phyloP scores from a whole-genome alignment of 441 rosid genomes.

The Metrosideros polymorpha region DNA sequence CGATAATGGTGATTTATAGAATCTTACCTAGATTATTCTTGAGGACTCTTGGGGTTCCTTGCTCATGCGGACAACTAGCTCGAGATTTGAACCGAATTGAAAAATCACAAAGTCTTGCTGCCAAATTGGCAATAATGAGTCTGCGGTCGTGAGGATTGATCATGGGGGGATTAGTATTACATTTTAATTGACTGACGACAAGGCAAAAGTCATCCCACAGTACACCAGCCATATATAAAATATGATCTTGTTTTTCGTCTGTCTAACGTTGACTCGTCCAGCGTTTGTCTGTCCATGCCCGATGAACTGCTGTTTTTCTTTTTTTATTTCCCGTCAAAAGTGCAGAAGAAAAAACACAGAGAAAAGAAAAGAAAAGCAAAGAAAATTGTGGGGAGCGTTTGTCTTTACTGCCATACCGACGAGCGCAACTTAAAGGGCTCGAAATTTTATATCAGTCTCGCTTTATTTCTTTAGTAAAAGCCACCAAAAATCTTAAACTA shows the following conservation, averaged over 20 bases:
- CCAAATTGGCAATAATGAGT: background rate
- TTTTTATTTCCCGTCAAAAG: too few relatives aligned
- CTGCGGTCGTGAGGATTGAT: background rate
- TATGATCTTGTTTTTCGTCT: background rate
- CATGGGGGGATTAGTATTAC: background rate
- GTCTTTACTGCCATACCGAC: background rate
- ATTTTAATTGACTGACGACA: background rate
- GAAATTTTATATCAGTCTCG: background rate
- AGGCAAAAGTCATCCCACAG: background rate
- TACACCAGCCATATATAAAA: background rate
- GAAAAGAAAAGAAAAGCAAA: too few relatives aligned
- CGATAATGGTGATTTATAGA: background rate
- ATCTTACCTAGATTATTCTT: background rate
- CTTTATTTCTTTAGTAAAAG: background rate
- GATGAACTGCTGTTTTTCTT: background rate
- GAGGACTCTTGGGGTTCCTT: background rate
- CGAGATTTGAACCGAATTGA: background rate
- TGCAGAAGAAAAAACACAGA: background rate
- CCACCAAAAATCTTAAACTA: too few relatives aligned
- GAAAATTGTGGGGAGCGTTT: background rate
- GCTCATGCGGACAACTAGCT: background rate
- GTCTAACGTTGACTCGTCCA: background rate
- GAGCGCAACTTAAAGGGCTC: background rate
- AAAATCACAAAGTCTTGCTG: background rate
- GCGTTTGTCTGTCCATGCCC: background rate